Evolutionary conservation across 192 early-diverging fungal species (phyloP).

Genomic region (Tieghemiomyces parasiticus): DNA sequence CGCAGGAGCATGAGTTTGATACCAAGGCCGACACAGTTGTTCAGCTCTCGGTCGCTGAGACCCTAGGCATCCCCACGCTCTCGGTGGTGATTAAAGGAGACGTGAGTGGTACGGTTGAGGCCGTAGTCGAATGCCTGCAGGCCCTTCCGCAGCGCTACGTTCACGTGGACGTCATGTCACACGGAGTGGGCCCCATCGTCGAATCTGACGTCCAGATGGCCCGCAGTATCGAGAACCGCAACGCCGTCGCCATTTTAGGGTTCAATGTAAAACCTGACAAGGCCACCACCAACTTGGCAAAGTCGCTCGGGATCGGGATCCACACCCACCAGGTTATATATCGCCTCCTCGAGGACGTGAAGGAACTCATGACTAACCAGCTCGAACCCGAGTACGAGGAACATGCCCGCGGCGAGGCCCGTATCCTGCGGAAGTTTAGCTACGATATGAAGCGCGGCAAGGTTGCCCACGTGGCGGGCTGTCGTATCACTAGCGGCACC

Average conservation of each 20-base stretch:
- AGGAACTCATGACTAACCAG: constrained; percentile 51
- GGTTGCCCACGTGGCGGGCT: constrained; percentile 66
- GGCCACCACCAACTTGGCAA: constrained; percentile 42
- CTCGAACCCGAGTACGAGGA: constrained; percentile 64
- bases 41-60: neutral
- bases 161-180: constrained; percentile 48
- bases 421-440: constrained; percentile 66
- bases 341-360: constrained; percentile 81
- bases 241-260: constrained; percentile 35
- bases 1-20: constrained; percentile 25
- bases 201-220: constrained; percentile 78
- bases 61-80: constrained; percentile 11
- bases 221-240: constrained; percentile 32
- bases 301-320: constrained; percentile 44
- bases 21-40: constrained; percentile 10
- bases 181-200: constrained; percentile 71
- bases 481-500: constrained; percentile 61
- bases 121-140: constrained; percentile 56
- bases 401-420: constrained; percentile 79
- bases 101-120: constrained; percentile 87
- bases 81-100: constrained; percentile 45
- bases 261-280: constrained; percentile 85
- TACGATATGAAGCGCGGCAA: constrained; percentile 64
- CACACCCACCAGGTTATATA: constrained; percentile 77
- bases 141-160: constrained; percentile 70